Evolutionary conservation across 305 asterid species (phyloP).

Genomic region (Rubia balearica): DNA sequence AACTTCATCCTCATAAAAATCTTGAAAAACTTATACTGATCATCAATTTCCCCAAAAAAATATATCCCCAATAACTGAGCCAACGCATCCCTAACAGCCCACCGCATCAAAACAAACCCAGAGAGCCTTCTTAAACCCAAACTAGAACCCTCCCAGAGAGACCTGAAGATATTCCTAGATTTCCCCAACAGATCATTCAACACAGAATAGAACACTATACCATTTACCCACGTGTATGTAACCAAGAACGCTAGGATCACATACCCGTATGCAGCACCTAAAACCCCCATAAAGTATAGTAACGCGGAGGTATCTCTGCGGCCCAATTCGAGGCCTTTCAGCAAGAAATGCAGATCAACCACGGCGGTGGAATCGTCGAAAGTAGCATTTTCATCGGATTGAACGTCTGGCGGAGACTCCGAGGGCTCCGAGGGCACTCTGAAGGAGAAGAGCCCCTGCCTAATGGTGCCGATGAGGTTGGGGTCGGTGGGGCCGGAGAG

Average conservation of each 20-base stretch:
- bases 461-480: slow-evolving; percentile 39
- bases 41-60: slow-evolving; percentile 84
- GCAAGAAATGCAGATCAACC: slow-evolving; percentile 55
- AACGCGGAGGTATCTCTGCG: slow-evolving; percentile 51
- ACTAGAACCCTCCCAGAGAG: slow-evolving; percentile 68
- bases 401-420: slow-evolving; percentile 25
- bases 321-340: slow-evolving; percentile 67
- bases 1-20: slow-evolving; percentile 81
- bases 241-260: slow-evolving; percentile 65
- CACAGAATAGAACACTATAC: slow-evolving; percentile 62
- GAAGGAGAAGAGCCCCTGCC: slow-evolving; percentile 23
- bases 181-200: slow-evolving; percentile 64
- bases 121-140: slow-evolving; percentile 69
- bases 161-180: slow-evolving; percentile 42
- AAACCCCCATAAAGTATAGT: slow-evolving; percentile 47
- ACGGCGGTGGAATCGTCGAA: slow-evolving; percentile 24
- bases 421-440: slow-evolving; percentile 24
- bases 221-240: slow-evolving; percentile 67
- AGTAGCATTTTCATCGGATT: slow-evolving; percentile 13
- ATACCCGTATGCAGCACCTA: slow-evolving; percentile 62
- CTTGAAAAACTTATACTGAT: slow-evolving; percentile 71
- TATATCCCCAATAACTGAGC: slow-evolving; percentile 71
- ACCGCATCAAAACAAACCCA: slow-evolving; percentile 73
- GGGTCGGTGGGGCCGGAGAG: slow-evolving; percentile 36
- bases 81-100: slow-evolving; percentile 90